Conservation (phyloP, 2,329 filamentous ascomycete species). For the Ascosphaera apis region DNA sequence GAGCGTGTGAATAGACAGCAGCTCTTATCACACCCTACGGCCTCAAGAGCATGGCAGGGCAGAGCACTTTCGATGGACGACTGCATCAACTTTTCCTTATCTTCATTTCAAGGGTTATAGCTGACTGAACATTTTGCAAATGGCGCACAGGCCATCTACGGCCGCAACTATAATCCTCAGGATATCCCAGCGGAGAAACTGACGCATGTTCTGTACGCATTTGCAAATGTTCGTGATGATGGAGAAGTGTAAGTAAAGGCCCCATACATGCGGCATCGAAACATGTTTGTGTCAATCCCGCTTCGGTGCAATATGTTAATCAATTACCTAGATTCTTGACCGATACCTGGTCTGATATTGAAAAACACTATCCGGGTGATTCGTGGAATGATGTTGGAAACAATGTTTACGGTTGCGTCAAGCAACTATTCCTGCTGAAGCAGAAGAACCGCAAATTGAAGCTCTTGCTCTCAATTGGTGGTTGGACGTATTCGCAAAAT, state of each 20-base stretch:
- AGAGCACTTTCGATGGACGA: not conserved
- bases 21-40: no score
- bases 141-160: constrained; percentile 54
- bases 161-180: constrained; percentile 56
- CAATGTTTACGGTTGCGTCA: constrained; percentile 55
- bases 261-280: constrained; percentile 1
- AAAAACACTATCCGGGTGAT: constrained; percentile 47
- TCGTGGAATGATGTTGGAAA: constrained; percentile 44
- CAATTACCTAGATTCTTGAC: constrained; percentile 25
- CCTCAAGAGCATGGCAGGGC: no score
- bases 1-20: no score
- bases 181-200: constrained; percentile 58
- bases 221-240: constrained; percentile 61
- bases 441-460: constrained; percentile 55
- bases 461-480: constrained; percentile 58
- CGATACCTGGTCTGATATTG: constrained; percentile 42
- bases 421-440: constrained; percentile 56
- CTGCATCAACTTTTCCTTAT: not conserved
- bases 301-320: not conserved
- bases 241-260: constrained; percentile 46
- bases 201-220: constrained; percentile 71
- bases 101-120: not conserved
- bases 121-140: not conserved
- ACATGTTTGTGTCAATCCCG: no score
- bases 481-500: constrained; percentile 59